Evolutionary conservation across 352 stramenopile species (phyloP).

Genomic region (Globisporangium barbulae): DNA sequence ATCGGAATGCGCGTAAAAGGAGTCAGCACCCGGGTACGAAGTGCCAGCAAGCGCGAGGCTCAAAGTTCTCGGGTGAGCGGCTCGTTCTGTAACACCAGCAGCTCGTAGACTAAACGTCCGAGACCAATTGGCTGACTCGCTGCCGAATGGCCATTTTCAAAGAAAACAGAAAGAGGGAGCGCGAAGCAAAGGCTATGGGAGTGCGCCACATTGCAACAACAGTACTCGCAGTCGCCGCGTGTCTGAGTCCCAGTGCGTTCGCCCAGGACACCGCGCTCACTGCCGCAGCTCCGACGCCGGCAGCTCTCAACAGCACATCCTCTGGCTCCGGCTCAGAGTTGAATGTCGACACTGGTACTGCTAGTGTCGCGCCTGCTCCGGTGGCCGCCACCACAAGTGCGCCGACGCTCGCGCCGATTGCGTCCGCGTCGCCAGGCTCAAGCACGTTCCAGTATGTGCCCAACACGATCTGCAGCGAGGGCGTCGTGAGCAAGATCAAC

Average conservation of each 20-base stretch:
- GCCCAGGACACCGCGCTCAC: not conserved
- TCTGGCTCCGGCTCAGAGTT: not conserved
- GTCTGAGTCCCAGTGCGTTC: not conserved
- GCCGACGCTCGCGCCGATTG: constrained; percentile 26
- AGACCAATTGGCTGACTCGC: not conserved
- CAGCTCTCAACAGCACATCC: not conserved
- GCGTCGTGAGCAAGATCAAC: constrained; percentile 41
- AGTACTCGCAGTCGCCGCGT: not conserved
- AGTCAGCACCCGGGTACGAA: not conserved
- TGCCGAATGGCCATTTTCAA: not conserved
- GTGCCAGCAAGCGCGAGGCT: not conserved
- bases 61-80: not conserved
- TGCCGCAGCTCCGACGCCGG: not conserved
- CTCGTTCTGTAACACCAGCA: too few relatives aligned
- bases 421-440: constrained; percentile 37
- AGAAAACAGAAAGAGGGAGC: not conserved
- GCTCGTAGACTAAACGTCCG: too few relatives aligned
- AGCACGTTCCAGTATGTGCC: constrained; percentile 41
- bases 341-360: not conserved
- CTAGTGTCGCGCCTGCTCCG: not conserved
- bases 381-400: constrained; percentile 17
- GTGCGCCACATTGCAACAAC: not conserved
- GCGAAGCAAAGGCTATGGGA: not conserved
- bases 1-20: not conserved
- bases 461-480: constrained; percentile 35